Base-by-base conservation (phyloP, 208 protist species). In the Trypanosoma vivax region DNA sequence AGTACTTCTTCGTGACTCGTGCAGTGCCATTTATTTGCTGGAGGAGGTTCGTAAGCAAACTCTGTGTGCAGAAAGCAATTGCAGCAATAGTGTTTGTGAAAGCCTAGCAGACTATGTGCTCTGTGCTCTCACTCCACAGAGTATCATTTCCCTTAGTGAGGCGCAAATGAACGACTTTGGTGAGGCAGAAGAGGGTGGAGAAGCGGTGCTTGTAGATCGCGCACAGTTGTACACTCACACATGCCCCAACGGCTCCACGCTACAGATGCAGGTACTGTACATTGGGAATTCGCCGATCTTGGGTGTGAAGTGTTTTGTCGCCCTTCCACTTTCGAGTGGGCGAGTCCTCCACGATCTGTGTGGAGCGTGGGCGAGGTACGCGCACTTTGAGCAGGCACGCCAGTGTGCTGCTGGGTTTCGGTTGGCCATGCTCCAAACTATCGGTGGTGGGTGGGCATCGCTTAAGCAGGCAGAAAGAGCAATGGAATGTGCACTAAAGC, bases 371-470 rank as follows among this genome's bases (percentile, higher is more conserved):
- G 73, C 74, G 2, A 37, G 42, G 30, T 41, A 77, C 7, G 76
- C 71, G 6, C 42, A 77, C 31, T 30, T 57, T 10, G 71, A 79
- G 47, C 60, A 75, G 58, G 48, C 53, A 28, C 73, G 76, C n/a
- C 73, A 85, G 59, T 87, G 79, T 64, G 39, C 35, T 9, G 59
- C 52, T 5, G 40, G 50, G 3, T 68, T 65, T 46, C 49, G 58
- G 28, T 81, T 90, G 21, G 83, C 83, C 6, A 48, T 73, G 43
- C 53, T 87, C 25, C 72, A 81, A 49, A 87, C 79, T 1, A 47
- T 87, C 13, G 83, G 83, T 33, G 83, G 83, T 14, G 83, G 83
- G 1, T 90, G 83, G 79, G 83, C 83, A 0, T 87, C 83, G 19
- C 60, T 90, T 50, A 71, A 73, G 18, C 67, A 72, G 16, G 70